Evolutionary conservation across 2,329 filamentous ascomycete genomes (phyloP).

Genomic region (Ophiocordyceps unilateralis): DNA sequence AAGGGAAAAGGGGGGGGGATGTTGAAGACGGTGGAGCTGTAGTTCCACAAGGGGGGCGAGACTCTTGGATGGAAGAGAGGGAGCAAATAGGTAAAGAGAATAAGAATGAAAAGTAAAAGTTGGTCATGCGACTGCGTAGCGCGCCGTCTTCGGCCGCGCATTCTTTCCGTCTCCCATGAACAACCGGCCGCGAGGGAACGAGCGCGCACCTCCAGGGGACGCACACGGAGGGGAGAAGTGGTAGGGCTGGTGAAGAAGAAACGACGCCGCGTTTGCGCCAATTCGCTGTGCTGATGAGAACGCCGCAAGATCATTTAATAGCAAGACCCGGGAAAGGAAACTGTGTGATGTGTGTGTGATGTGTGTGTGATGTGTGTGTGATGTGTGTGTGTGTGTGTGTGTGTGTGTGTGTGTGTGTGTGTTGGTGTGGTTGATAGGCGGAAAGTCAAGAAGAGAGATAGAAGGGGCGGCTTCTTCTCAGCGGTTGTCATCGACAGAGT

Average conservation of each 20-base stretch:
- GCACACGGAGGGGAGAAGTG: neutral
- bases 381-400: no score
- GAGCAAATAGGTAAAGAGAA: neutral
- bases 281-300: slow-evolving; percentile 19
- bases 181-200: neutral
- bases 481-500: neutral
- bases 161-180: neutral
- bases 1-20: neutral
- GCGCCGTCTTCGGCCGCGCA: neutral
- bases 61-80: neutral
- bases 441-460: no score
- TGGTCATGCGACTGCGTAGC: neutral
- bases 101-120: neutral
- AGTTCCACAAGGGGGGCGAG: no score
- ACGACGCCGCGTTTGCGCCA: slow-evolving; percentile 16
- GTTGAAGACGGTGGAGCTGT: no score
- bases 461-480: no score
- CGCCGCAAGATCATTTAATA: neutral
- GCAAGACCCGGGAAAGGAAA: neutral
- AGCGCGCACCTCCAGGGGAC: neutral
- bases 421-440: no score
- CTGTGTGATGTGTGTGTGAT: no score
- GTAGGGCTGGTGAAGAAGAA: slow-evolving; percentile 1
- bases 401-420: no score
- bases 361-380: no score